These are phyloP conservation scores for Fomitopsis pinicola DNA, from an alignment of 1,284 basidiomycete genomes.

Conservation along the genomic window DNA sequence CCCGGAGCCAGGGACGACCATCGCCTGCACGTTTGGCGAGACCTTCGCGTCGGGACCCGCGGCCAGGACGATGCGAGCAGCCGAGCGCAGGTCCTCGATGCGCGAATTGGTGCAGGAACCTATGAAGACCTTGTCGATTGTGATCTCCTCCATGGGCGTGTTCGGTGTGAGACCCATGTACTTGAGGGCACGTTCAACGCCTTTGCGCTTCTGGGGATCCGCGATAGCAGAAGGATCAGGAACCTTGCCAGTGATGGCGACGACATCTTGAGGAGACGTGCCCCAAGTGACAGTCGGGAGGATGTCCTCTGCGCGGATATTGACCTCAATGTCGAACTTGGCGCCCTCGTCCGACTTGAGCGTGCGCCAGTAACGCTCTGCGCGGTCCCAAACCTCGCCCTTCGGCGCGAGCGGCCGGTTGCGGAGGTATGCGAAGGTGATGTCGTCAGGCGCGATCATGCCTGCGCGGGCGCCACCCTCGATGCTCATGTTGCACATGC, in stretches of 20 bases:
- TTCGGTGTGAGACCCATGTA: conserved; percentile 92
- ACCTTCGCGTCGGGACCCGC: conserved; percentile 79
- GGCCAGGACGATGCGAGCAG: conserved; percentile 78
- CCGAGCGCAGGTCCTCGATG: conserved; percentile 92
- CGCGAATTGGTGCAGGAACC: conserved; percentile 97
- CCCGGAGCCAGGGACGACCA: conserved; percentile 96
- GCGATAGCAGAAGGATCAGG: conserved; percentile 75
- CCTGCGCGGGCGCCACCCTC: conserved; percentile 94
- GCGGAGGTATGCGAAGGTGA: conserved; percentile 87
- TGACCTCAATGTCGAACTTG: conserved; percentile 86
- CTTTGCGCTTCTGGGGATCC: conserved; percentile 65
- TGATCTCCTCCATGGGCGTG: conserved; percentile 81
- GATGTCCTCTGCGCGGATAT: conserved; percentile 86
- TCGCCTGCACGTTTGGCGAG: conserved; percentile 77
- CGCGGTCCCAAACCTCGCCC: conserved; percentile 88
- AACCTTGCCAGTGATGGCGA: conserved; percentile 82
- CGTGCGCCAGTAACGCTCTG: conserved; percentile 86
- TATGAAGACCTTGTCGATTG: conserved; percentile 92
- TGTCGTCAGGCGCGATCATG: conserved; percentile 93
- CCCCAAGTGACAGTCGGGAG: conserved; percentile 96
- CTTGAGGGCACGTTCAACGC: conserved; percentile 77
- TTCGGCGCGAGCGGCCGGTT: conserved; percentile 84
- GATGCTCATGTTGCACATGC: conserved; percentile 98
- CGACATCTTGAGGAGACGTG: conserved; percentile 91
- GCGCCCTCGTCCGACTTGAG: conserved; percentile 86